Conservation (phyloP, 768 basidiomycete species). For the Leccinum sublutescens region DNA sequence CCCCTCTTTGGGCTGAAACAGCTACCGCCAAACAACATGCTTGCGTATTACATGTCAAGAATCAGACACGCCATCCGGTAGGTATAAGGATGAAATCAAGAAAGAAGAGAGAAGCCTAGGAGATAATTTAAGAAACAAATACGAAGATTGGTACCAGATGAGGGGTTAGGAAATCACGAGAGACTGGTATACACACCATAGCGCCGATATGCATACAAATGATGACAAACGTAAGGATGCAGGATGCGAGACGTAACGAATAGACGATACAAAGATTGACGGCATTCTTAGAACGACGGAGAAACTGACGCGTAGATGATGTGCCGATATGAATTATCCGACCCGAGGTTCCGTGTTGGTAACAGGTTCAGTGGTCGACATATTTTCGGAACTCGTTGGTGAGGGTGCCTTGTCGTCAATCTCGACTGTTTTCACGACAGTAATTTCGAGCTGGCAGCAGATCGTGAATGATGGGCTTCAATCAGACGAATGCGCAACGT, state of each 20-base stretch:
- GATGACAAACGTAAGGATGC: neutral
- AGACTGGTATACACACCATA: neutral
- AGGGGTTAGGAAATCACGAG: neutral
- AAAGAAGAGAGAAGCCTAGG: neutral
- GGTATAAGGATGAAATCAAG: neutral
- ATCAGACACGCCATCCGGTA: neutral
- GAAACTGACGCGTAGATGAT: neutral
- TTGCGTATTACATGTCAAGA: neutral
- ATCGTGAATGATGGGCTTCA: neutral
- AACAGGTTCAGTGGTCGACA: slow-evolving; percentile 10
- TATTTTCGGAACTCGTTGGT: neutral
- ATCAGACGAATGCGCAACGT: neutral
- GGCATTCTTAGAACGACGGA: neutral
- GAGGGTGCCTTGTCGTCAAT: slow-evolving; percentile 19
- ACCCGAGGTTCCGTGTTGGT: neutral
- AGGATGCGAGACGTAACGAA: neutral
- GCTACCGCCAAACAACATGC: neutral
- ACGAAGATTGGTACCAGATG: neutral
- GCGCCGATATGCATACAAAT: neutral
- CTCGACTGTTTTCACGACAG: slow-evolving; percentile 29
- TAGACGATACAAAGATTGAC: neutral
- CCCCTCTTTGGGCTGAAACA: no score
- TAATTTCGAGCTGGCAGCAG: slow-evolving; percentile 27
- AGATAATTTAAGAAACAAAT: neutral
- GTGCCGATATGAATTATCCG: slow-evolving; percentile 1